These are phyloP conservation scores for Cyphellophora europaea DNA, from an alignment of 2,329 filamentous ascomycete genomes.

Conservation along the genomic window DNA sequence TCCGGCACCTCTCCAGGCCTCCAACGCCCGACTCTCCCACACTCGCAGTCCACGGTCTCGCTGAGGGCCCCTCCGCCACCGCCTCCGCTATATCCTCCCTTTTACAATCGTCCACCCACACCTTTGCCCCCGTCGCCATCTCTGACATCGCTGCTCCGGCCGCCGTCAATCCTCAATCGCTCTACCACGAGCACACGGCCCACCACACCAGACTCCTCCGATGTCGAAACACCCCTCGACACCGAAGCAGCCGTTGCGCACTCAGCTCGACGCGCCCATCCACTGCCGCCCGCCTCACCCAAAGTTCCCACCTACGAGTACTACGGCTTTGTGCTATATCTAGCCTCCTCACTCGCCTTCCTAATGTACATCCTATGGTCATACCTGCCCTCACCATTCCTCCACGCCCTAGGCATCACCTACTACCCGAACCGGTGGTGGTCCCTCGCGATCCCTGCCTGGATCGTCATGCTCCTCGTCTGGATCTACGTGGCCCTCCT, in stretches of 20 bases:
- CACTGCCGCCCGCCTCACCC: constrained; percentile 73
- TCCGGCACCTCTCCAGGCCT: constrained; percentile 3
- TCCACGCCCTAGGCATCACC: constrained; percentile 86
- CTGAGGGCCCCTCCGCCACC: constrained; percentile 26
- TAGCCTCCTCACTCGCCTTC: constrained; percentile 77
- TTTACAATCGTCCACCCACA: constrained; percentile 95
- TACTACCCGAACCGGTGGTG: constrained; percentile 99
- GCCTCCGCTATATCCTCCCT: constrained; percentile 64
- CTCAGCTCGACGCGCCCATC: constrained; percentile 49
- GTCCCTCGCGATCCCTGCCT: constrained; percentile 84
- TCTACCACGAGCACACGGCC: constrained; percentile 67
- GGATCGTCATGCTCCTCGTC: constrained; percentile 75
- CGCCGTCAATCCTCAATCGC: constrained; percentile 38
- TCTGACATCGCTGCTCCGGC: constrained; percentile 78
- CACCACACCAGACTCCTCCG: constrained; percentile 84
- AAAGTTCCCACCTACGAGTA: constrained; percentile 99
- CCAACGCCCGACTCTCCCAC: constrained; percentile 9
- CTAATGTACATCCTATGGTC: constrained; percentile 68
- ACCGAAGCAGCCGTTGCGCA: constrained; percentile 52
- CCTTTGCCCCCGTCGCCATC: constrained; percentile 88
- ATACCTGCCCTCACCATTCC: constrained; percentile 82
- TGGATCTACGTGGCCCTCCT: constrained; percentile 94
- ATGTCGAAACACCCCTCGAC: constrained; percentile 62
- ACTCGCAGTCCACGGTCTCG: constrained; percentile 2
- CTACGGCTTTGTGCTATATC: constrained; percentile 95